phyloP scores from a whole-genome alignment of 306 rosid species.

The Cyamopsis tetragonoloba region DNA sequence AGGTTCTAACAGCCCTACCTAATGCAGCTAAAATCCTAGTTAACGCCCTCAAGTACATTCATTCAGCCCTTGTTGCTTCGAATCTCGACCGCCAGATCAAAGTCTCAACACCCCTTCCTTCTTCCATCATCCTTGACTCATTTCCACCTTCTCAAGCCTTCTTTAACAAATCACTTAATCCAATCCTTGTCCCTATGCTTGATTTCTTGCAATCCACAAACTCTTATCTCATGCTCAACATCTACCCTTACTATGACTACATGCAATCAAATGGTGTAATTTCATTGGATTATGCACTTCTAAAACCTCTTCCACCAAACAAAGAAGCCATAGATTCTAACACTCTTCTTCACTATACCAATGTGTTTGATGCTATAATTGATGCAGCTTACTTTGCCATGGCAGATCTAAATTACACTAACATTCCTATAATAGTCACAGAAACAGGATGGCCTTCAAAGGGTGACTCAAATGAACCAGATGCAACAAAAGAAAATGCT shows the following conservation, averaged over 20 bases:
- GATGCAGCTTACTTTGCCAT: constrained; percentile 79
- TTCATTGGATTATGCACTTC: constrained; percentile 73
- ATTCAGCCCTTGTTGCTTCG: constrained; percentile 71
- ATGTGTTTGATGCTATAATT: constrained; percentile 79
- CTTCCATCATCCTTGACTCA: constrained; percentile 75
- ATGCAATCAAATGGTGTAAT: constrained; percentile 78
- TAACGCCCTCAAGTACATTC: constrained; percentile 64
- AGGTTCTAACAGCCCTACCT: constrained; percentile 59
- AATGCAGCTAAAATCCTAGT: constrained; percentile 74
- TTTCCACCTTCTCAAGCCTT: constrained; percentile 92
- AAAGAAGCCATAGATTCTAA: constrained; percentile 89
- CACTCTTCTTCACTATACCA: constrained; percentile 73
- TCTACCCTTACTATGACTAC: constrained; percentile 83
- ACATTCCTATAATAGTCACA: constrained; percentile 66
- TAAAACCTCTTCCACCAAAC: constrained; percentile 61
- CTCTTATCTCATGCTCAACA: constrained; percentile 71
- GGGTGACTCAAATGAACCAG: constrained; percentile 64
- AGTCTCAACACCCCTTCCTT: constrained; percentile 73
- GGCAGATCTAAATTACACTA: constrained; percentile 67
- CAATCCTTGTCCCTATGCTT: constrained; percentile 68
- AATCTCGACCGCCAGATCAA: constrained; percentile 73
- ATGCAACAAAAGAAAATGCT: constrained; percentile 76
- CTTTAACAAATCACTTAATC: constrained; percentile 59
- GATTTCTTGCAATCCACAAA: constrained; percentile 69
- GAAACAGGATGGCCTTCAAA: constrained; percentile 89